Base-by-base conservation (phyloP, 352 stramenopile species). In the Aphanomyces cochlioides region DNA sequence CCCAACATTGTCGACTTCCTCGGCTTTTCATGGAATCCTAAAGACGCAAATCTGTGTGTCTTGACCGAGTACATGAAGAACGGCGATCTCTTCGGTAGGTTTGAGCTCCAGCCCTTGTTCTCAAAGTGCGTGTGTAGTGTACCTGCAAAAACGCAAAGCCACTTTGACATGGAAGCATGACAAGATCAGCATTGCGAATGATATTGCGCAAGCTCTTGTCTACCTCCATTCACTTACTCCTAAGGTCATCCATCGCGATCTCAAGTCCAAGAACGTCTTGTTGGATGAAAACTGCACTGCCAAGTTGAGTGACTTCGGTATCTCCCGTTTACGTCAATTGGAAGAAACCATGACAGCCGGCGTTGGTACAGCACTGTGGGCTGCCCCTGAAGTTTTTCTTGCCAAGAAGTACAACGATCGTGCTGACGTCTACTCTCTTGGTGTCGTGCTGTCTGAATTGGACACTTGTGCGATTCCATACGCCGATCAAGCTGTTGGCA, bases 331-430 rank as follows among this genome's bases (percentile, higher is more conserved):
- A 83, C 43, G 86, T 94, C 45, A 85, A 82, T 47, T 92, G 83
- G 65, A 67, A 19, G 59, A 67, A 54, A 90, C 92, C 72, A 67
- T 67, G 59, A 67, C 59, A 4, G 59, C 59, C 10, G 59, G 59
- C 28, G 59, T 67, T 45, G 59, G 59, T 1, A 67, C 59, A 28
- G 59, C 59, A 4, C 91, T 90, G 72, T 94, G 86, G 86, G 92
- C 85, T 47, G 86, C 86, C 28, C 86, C 86, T 0, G 86, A 94
- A 67, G 84, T 94, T 28, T 77, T 94, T 28, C 87, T 90, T 77
- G 86, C 83, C 67, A 91, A 88, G 68, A 94, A 94, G 76, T 94
- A 94, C 77, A 92, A 84, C 40, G 86, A 93, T 71, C 90, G 90
- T 71, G 84, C 86, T 34, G 86, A 93, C 56, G 91, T 94, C 48